Evolutionary conservation across 2,329 filamentous ascomycete genomes (phyloP).

Genomic region (Hortaea sp.): DNA sequence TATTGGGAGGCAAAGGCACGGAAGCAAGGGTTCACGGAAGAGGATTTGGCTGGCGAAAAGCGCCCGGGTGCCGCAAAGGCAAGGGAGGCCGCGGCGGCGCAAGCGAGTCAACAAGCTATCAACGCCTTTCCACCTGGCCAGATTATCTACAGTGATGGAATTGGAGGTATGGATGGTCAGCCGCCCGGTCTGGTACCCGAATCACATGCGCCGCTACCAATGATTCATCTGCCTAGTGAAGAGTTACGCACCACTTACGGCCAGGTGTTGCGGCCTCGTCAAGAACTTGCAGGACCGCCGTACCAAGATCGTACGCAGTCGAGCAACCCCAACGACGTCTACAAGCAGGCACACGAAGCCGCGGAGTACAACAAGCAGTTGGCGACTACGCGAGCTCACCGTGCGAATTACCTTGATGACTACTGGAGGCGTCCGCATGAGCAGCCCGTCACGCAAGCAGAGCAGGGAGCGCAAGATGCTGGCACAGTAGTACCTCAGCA

Average conservation of each 20-base stretch:
- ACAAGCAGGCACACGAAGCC: constrained; percentile 77
- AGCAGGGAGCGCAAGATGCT: constrained; percentile 27
- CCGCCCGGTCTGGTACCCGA: constrained; percentile 52
- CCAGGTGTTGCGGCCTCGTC: constrained; percentile 72
- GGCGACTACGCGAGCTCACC: constrained; percentile 67
- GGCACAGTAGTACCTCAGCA: constrained; percentile 33
- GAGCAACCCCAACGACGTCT: constrained; percentile 65
- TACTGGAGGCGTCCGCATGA: constrained; percentile 80
- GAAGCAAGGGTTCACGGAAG: constrained; percentile 97
- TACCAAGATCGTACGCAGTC: constrained; percentile 82
- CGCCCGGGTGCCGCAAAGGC: constrained; percentile 83
- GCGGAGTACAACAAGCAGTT: constrained; percentile 84
- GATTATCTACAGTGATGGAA: constrained; percentile 71
- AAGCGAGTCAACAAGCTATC: constrained; percentile 46
- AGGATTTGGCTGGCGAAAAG: constrained; percentile 92
- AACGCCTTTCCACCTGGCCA: constrained; percentile 63
- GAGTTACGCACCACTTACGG: constrained; percentile 75
- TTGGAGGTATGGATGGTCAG: constrained; percentile 23
- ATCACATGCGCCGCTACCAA: constrained; percentile 63
- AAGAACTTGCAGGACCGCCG: constrained; percentile 76
- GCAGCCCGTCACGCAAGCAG: constrained; percentile 45
- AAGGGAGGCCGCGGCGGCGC: constrained; percentile 65
- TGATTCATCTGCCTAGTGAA: constrained; percentile 74
- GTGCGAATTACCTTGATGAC: constrained; percentile 67
- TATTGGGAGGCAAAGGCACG: constrained; percentile 97